Conservation (phyloP, 768 basidiomycete genomes). For the Sistotremastrum niveocremeum region DNA sequence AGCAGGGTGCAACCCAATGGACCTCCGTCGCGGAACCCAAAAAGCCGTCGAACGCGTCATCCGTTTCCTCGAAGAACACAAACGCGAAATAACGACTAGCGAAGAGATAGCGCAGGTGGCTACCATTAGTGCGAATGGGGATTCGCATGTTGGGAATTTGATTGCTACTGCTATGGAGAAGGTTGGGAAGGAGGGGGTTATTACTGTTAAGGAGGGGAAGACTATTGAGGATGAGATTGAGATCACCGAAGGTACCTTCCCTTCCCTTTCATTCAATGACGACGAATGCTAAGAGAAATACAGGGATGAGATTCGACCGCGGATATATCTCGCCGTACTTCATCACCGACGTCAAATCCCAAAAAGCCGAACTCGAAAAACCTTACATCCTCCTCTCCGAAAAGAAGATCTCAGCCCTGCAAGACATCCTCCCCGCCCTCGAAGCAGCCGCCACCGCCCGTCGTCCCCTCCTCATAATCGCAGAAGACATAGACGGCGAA, state of each 20-base stretch:
- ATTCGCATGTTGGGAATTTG: conserved; percentile 81
- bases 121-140: conserved; percentile 81
- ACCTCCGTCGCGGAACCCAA: conserved; percentile 95
- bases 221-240: conserved; percentile 99
- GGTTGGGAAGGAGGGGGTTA: conserved; percentile 98
- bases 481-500: conserved; percentile 96
- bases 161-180: conserved; percentile 99
- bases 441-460: conserved; percentile 53
- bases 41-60: conserved; percentile 94
- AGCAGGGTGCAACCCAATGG: conserved; percentile 99
- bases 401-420: conserved; percentile 93
- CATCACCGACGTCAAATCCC: conserved; percentile 93
- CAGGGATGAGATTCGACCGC: conserved; percentile 89
- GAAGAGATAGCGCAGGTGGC: conserved; percentile 98
- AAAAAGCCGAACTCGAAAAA: conserved; percentile 96
- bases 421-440: conserved; percentile 90
- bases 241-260: conserved; percentile 70
- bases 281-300: too few relatives aligned
- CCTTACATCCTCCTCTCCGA: conserved; percentile 86
- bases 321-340: conserved; percentile 98
- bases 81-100: conserved; percentile 90
- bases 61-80: conserved; percentile 74
- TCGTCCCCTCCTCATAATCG: conserved; percentile 90
- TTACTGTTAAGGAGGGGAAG: conserved; percentile 97
- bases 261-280: too few relatives aligned